phyloP scores from a whole-genome alignment of 768 basidiomycete species.

The Cystobasidium tubakii region DNA sequence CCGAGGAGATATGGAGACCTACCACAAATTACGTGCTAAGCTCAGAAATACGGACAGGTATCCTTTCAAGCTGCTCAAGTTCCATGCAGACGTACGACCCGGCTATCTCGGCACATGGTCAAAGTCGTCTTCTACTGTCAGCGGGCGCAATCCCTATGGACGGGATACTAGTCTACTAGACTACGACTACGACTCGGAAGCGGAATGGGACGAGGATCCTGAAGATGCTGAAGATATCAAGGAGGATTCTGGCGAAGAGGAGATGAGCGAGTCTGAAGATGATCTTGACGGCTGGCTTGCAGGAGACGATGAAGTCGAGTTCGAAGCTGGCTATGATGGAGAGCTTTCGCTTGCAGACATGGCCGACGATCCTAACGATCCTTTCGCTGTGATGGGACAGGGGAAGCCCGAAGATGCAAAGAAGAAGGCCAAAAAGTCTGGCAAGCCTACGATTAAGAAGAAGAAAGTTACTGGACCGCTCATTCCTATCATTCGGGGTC shows the following conservation, averaged over 20 bases:
- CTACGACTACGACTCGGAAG: slow-evolving; percentile 88
- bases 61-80: slow-evolving; percentile 76
- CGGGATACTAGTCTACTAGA: slow-evolving; percentile 71
- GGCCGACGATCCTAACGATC: slow-evolving; percentile 36
- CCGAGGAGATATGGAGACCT: slow-evolving; percentile 63
- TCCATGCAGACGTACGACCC: slow-evolving; percentile 75
- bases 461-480: slow-evolving; percentile 13
- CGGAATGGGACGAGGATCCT: slow-evolving; percentile 79
- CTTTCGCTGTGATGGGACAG: background rate
- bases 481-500: slow-evolving; percentile 21
- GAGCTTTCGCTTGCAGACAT: slow-evolving; percentile 36
- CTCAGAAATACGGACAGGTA: slow-evolving; percentile 61
- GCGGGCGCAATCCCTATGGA: slow-evolving; percentile 74
- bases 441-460: slow-evolving; percentile 18
- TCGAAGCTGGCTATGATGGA: slow-evolving; percentile 41
- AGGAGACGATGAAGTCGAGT: slow-evolving; percentile 45
- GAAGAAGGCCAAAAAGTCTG: slow-evolving; percentile 1
- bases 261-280: slow-evolving; percentile 36
- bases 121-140: slow-evolving; percentile 66
- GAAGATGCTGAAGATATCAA: slow-evolving; percentile 52
- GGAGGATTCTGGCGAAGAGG: slow-evolving; percentile 36
- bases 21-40: slow-evolving; percentile 60
- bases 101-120: slow-evolving; percentile 74
- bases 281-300: slow-evolving; percentile 42
- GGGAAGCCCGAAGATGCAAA: background rate